A percentile compares a stretch with the other conserved stretches of the same genome.
These are phyloP conservation scores for Colletotrichum salicis DNA, from an alignment of 2,329 filamentous ascomycete species.

Conservation along the genomic window DNA sequence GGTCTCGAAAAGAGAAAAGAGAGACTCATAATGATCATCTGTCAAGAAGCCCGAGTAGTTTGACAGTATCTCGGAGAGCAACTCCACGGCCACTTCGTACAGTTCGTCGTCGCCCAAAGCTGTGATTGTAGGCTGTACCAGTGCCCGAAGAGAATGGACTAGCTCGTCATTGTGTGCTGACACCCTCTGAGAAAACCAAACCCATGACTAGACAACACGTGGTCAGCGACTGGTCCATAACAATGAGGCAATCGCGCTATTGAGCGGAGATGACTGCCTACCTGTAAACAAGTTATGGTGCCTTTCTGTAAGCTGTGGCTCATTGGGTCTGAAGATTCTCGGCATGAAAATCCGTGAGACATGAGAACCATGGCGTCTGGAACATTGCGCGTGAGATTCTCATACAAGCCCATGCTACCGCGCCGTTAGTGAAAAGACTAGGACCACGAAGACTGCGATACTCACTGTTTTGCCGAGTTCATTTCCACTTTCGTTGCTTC, in stretches of 20 bases:
- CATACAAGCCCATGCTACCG: constrained; percentile 50
- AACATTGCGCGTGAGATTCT: constrained; percentile 52
- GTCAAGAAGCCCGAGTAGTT: constrained; percentile 74
- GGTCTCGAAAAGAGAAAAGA: constrained; percentile 70
- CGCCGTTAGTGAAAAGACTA: not conserved
- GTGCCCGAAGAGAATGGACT: constrained; percentile 66
- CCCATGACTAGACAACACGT: constrained; percentile 68
- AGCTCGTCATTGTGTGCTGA: constrained; percentile 67
- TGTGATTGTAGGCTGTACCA: constrained; percentile 69
- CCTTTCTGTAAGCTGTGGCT: constrained; percentile 59
- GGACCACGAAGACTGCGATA: constrained; percentile 5
- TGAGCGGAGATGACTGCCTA: constrained; percentile 43
- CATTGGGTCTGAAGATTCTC: constrained; percentile 37
- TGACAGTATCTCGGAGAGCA: constrained; percentile 72
- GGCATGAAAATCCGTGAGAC: constrained; percentile 45
- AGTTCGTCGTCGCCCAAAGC: constrained; percentile 68
- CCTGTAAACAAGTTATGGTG: constrained; percentile 70
- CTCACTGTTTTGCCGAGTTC: constrained; percentile 67
- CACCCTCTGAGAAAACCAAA: constrained; percentile 76
- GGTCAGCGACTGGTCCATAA: not conserved
- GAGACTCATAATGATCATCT: constrained; percentile 64
- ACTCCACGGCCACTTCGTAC: constrained; percentile 70
- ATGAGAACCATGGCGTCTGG: constrained; percentile 54
- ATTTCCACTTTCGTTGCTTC: constrained; percentile 76
- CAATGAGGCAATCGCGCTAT: not conserved